These are phyloP conservation scores for Naganishia albida DNA, from an alignment of 1,284 basidiomycete species.

Conservation along the genomic window DNA sequence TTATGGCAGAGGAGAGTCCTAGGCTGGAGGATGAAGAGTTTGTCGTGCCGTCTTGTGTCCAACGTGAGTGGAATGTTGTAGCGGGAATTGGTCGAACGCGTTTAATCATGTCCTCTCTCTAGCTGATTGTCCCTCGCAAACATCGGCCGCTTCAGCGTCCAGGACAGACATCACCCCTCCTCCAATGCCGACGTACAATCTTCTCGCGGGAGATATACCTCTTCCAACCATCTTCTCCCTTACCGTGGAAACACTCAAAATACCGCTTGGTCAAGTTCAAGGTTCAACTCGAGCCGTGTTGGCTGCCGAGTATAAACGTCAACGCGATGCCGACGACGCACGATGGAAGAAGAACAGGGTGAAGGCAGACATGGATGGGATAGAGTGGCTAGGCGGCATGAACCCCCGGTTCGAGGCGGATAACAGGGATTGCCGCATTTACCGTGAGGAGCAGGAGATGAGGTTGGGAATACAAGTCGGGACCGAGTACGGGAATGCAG, in stretches of 20 bases:
- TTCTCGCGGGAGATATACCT: not conserved
- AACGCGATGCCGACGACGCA: not conserved
- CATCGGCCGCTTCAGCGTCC: not conserved
- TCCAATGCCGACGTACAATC: not conserved
- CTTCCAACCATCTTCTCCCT: not conserved
- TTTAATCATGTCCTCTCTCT: not conserved
- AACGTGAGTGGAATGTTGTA: not conserved
- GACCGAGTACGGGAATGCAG: no score
- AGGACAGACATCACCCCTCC: not conserved
- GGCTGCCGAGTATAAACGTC: not conserved
- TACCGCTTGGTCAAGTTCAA: not conserved
- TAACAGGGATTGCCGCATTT: not conserved
- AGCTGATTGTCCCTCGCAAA: not conserved
- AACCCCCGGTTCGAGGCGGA: not conserved
- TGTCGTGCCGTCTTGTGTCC: not conserved
- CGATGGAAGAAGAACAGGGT: not conserved
- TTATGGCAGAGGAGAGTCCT: not conserved
- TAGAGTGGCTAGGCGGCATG: not conserved
- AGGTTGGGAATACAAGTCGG: not conserved
- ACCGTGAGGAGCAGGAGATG: slow-evolving; percentile 3
- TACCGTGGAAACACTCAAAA: not conserved
- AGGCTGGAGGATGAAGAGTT: not conserved
- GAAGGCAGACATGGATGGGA: not conserved
- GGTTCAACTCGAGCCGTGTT: not conserved
- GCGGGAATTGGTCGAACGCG: not conserved